Evolutionary conservation across 441 rosid genomes (phyloP).

Genomic region (Daphne laureola): DNA sequence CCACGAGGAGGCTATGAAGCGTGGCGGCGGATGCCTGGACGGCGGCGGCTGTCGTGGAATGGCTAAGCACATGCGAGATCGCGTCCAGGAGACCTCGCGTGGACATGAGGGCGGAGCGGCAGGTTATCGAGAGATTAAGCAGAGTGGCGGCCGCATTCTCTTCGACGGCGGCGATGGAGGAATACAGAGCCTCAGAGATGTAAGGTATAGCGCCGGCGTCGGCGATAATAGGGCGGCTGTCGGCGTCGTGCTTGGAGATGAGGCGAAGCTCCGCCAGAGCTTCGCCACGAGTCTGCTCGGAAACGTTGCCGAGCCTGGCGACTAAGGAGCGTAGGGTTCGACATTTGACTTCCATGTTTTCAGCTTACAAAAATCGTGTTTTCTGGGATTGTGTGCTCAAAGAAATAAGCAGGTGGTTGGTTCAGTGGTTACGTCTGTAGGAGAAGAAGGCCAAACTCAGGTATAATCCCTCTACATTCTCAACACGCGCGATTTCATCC

Average conservation of each 20-base stretch:
- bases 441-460: too few relatives aligned
- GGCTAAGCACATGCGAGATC: slow-evolving; percentile 63
- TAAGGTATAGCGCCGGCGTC: slow-evolving; percentile 81
- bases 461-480: too few relatives aligned
- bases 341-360: slow-evolving; percentile 61
- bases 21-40: slow-evolving; percentile 82
- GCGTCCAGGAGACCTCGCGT: slow-evolving; percentile 83
- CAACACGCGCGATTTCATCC: too few relatives aligned
- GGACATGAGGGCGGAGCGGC: slow-evolving; percentile 64
- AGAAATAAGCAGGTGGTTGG: neutral
- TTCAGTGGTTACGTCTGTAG: too few relatives aligned
- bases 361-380: neutral
- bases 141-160: slow-evolving; percentile 90
- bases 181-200: slow-evolving; percentile 72
- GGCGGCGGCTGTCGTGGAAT: slow-evolving; percentile 51
- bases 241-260: slow-evolving; percentile 67
- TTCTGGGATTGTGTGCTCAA: too few relatives aligned
- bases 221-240: slow-evolving; percentile 51
- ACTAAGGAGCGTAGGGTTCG: slow-evolving; percentile 56
- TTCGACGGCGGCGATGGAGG: slow-evolving; percentile 48
- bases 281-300: slow-evolving; percentile 57
- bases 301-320: slow-evolving; percentile 66
- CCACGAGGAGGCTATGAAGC: slow-evolving; percentile 54
- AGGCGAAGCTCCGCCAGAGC: slow-evolving; percentile 73
- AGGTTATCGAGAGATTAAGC: slow-evolving; percentile 66